Conservation (phyloP, 441 rosid species). For the Flueggea neowawraea region DNA sequence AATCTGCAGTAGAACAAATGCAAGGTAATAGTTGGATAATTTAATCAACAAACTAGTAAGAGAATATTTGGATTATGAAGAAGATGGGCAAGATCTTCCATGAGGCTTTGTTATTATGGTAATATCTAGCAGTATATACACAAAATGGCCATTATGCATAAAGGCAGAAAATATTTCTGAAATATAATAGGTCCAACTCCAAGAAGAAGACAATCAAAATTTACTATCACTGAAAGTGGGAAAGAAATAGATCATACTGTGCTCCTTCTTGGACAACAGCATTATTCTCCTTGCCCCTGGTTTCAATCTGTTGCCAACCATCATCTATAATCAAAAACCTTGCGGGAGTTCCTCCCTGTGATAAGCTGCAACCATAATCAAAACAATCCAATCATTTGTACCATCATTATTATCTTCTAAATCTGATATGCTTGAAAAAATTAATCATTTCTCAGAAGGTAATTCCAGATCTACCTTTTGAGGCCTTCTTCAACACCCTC, state of each 20-base stretch:
- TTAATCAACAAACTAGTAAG: background rate
- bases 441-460: constrained; percentile 2
- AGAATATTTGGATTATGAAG: background rate
- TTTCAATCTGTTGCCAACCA: constrained; percentile 97
- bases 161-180: no score
- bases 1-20: constrained; percentile 41
- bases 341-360: constrained; percentile 86
- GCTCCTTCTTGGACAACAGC: constrained; percentile 87
- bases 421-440: background rate
- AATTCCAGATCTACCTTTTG: constrained; percentile 44
- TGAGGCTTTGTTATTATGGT: background rate
- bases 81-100: background rate
- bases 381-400: constrained; percentile 14
- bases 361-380: constrained; percentile 52
- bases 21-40: background rate
- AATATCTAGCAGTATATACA: no score
- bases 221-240: background rate
- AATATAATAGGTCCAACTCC: no score
- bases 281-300: constrained; percentile 57
- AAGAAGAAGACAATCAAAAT: background rate
- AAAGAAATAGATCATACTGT: constrained; percentile 54
- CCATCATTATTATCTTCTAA: background rate
- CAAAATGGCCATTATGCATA: no score
- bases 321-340: constrained; percentile 88
- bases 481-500: constrained; percentile 94